Evolutionary conservation across 2,329 filamentous ascomycete species (phyloP).

Genomic region (Sarocladium kiliense): DNA sequence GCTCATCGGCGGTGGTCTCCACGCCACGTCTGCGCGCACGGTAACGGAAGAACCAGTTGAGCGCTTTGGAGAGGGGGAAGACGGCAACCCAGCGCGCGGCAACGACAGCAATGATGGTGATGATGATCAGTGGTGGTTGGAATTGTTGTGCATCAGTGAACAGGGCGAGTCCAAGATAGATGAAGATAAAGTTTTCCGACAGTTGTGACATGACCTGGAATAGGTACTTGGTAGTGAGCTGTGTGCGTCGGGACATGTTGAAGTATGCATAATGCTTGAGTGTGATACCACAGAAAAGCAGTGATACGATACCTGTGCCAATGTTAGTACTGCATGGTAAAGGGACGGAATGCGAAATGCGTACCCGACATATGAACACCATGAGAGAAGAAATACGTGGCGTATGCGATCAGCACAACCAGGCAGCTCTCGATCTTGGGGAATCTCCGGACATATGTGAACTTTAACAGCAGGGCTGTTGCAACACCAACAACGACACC

Average conservation of each 20-base stretch:
- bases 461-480: slow-evolving; percentile 86
- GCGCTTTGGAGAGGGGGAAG: slow-evolving; percentile 81
- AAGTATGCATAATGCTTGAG: slow-evolving; percentile 99
- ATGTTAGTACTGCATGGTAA: background rate
- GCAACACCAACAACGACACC: slow-evolving; percentile 81
- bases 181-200: slow-evolving; percentile 99
- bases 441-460: slow-evolving; percentile 86
- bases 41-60: slow-evolving; percentile 91
- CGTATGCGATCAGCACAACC: slow-evolving; percentile 89
- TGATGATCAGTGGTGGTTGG: slow-evolving; percentile 90
- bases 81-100: slow-evolving; percentile 89
- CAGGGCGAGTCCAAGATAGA: slow-evolving; percentile 90
- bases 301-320: slow-evolving; percentile 76
- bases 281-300: slow-evolving; percentile 96
- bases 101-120: slow-evolving; percentile 88
- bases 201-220: slow-evolving; percentile 93
- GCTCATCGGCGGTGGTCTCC: slow-evolving; percentile 70
- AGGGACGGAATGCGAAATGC: slow-evolving; percentile 23
- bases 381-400: slow-evolving; percentile 97
- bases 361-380: slow-evolving; percentile 91
- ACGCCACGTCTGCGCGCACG: slow-evolving; percentile 68
- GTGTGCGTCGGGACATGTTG: slow-evolving; percentile 97
- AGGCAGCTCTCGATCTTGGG: slow-evolving; percentile 97
- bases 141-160: slow-evolving; percentile 91
- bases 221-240: slow-evolving; percentile 95